Base-by-base conservation (phyloP, 139 green algal species). In the Chloropicon primus region DNA sequence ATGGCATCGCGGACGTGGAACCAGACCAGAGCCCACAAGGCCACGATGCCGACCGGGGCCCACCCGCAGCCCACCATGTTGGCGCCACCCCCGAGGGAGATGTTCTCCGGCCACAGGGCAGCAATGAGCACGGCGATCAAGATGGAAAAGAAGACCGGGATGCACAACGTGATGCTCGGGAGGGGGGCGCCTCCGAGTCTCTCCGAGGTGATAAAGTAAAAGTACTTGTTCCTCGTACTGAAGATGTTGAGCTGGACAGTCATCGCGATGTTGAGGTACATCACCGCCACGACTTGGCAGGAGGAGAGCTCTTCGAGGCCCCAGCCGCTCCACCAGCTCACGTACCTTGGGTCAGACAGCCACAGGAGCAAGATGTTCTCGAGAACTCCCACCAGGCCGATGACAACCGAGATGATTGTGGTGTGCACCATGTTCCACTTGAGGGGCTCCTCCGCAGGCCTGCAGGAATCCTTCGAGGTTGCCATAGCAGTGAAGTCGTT, bases 171-270 rank as follows among this genome's bases (percentile, higher is more conserved):
- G 0, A 87, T n/a, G 54, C 77, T 83, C 10, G 84, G 84, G 21
- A 24, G 80, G 1, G 78, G 80, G 2, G 77, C 41, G 17, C 41
- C 41, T 5, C 41, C 75, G 2, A 27, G 77, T 21, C 75, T 78
- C 21, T 62, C 25, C 25, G 25, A 54, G 77, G 84, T 84, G 53
- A 53, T 41, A 78, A 80, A 86, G 77, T 77, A 86, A 75, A 88
- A 82, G 73, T 25, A 75, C 24, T 78, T 80, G 76, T 85, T 88
- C 75, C 84, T 80, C 0, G 79, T 85, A 26, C 62, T 26, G 2
- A 88, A 72, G 54, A 88, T 81, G 81, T 77, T 81, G 24, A 88
- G 84, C 81, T 88, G 84, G 53, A 86, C 82, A 28, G 83, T 62
- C 25, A 53, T 54, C 22, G 62, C 79, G 24, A 88, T 53, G 21